phyloP scores from a whole-genome alignment of 2,329 filamentous ascomycete genomes.

The Diaporthe velutina region DNA sequence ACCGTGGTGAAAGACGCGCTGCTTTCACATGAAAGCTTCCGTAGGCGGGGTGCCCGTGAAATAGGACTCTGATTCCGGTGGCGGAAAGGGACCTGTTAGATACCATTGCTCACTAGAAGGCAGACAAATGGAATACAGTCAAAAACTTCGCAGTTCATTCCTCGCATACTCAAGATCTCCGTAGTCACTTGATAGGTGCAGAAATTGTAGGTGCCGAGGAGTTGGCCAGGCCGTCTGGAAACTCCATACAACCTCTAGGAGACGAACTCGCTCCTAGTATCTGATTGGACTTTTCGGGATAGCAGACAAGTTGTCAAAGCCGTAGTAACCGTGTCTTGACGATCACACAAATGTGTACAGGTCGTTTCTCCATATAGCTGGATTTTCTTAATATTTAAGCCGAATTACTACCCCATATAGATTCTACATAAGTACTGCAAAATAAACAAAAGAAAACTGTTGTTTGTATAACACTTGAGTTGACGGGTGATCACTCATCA shows the following conservation, averaged over 20 bases:
- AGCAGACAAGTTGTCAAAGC: neutral
- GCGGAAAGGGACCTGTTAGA: neutral
- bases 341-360: neutral
- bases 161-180: neutral
- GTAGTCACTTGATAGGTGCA: neutral
- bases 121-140: neutral
- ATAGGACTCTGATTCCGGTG: neutral
- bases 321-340: neutral
- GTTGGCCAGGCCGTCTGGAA: fast-evolving
- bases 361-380: neutral
- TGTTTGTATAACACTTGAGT: neutral
- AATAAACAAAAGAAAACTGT: neutral
- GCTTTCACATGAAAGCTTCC: neutral
- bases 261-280: no score
- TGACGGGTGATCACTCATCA: neutral
- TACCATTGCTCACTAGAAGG: neutral
- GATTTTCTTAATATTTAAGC: neutral
- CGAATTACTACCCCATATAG: neutral
- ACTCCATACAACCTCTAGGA: no score
- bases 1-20: neutral
- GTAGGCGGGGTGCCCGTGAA: neutral
- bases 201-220: neutral
- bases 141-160: neutral
- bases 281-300: neutral
- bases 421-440: neutral